Conservation (phyloP, 192 early-diverging fungal genomes). For the Haplosporangium gracile region DNA sequence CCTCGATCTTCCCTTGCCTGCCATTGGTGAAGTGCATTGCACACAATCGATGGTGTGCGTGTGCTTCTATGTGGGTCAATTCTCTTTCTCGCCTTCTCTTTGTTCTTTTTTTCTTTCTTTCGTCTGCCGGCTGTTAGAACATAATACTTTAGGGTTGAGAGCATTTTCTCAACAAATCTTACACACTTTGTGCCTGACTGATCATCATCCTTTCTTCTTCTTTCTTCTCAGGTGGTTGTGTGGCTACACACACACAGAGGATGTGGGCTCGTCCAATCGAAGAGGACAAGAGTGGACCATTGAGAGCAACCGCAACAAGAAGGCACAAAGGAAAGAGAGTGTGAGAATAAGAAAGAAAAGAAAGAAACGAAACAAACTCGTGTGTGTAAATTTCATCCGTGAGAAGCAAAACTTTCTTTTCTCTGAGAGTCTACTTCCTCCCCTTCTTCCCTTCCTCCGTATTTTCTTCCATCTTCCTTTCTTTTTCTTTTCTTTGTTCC, state of each 20-base stretch:
- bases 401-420: background rate
- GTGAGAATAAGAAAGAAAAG: too few relatives aligned
- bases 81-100: background rate
- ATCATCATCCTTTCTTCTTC: background rate
- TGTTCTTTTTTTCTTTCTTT: background rate
- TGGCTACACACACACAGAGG: background rate
- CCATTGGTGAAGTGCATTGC: background rate
- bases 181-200: background rate
- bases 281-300: background rate
- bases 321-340: background rate
- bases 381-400: constrained; percentile 6
- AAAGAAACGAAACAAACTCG: background rate
- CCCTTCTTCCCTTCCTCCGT: background rate
- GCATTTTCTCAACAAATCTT: background rate
- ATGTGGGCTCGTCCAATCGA: background rate
- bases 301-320: background rate
- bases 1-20: constrained; percentile 11
- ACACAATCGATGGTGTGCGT: background rate
- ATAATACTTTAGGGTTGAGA: background rate
- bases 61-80: background rate
- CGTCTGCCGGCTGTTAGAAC: background rate
- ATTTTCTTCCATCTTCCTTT: background rate
- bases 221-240: background rate
- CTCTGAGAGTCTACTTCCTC: background rate
- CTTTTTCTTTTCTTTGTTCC: background rate